Conservation (phyloP, 116 monocot species). For the Cymodocea nodosa region DNA sequence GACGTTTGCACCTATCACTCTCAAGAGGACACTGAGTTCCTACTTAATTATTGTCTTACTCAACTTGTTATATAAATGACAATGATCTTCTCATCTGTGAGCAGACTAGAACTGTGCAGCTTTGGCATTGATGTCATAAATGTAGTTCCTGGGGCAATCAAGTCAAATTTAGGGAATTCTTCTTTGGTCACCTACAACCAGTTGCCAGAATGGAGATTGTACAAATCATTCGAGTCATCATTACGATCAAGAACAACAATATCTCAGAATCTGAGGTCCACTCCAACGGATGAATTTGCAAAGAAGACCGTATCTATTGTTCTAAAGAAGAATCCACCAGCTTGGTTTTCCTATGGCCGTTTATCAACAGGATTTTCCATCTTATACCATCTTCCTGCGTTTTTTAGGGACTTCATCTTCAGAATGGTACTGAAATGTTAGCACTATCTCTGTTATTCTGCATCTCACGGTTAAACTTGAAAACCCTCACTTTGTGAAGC, state of each 20-base stretch:
- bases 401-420: conserved; percentile 45
- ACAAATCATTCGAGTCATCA: conserved; percentile 36
- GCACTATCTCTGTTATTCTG: neutral
- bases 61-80: neutral
- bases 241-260: conserved; percentile 33
- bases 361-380: conserved; percentile 37
- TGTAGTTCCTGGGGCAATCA: conserved; percentile 78
- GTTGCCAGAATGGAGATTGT: conserved; percentile 87
- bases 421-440: conserved; percentile 8
- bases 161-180: conserved; percentile 58
- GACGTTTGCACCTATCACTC: neutral
- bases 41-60: no score
- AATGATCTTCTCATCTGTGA: neutral
- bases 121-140: conserved; percentile 63
- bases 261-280: conserved; percentile 48
- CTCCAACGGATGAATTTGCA: conserved; percentile 73
- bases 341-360: conserved; percentile 84
- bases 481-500: no score
- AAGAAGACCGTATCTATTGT: conserved; percentile 49
- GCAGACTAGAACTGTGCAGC: conserved; percentile 56
- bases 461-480: no score
- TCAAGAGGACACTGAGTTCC: neutral
- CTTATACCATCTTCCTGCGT: conserved; percentile 60
- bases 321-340: conserved; percentile 50
- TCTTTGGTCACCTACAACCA: conserved; percentile 36